These are phyloP conservation scores for Coniferiporia sulphurascens DNA, from an alignment of 1,284 basidiomycete genomes.

Conservation along the genomic window DNA sequence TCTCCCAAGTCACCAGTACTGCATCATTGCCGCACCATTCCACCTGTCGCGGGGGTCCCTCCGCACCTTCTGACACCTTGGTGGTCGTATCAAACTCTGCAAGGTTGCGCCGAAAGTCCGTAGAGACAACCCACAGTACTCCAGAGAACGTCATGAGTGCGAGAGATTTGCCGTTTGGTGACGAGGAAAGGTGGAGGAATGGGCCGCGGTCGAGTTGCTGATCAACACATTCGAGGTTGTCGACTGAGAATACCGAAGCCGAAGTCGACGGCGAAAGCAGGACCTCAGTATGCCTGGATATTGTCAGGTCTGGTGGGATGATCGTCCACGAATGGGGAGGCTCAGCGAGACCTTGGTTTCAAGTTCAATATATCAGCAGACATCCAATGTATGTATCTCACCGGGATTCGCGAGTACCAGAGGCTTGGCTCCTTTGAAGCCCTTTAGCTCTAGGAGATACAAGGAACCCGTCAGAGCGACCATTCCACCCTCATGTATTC, in stretches of 20 bases:
- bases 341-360: conserved; percentile 42
- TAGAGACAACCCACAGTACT: conserved; percentile 86
- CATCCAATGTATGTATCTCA: conserved; percentile 23
- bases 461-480: conserved; percentile 81
- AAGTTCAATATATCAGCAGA: not conserved
- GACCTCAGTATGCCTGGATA: conserved; percentile 84
- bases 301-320: conserved; percentile 81
- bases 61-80: conserved; percentile 36
- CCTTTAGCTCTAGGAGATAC: conserved; percentile 78
- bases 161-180: conserved; percentile 91
- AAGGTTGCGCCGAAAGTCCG: conserved; percentile 86
- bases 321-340: conserved; percentile 81
- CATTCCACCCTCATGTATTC: conserved; percentile 81
- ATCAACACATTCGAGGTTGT: conserved; percentile 82
- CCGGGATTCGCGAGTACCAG: conserved; percentile 65
- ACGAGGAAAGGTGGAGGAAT: conserved; percentile 81
- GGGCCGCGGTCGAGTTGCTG: conserved; percentile 88
- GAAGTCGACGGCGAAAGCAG: conserved; percentile 68
- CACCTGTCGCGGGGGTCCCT: conserved; percentile 60
- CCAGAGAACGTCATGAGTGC: conserved; percentile 76
- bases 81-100: conserved; percentile 76
- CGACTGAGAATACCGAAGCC: conserved; percentile 61
- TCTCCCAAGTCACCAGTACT: conserved; percentile 81
- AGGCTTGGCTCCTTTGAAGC: conserved; percentile 74
- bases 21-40: conserved; percentile 98